Evolutionary conservation across 495 filamentous ascomycete genomes (phyloP).

Genomic region (Daldinia caldariorum): DNA sequence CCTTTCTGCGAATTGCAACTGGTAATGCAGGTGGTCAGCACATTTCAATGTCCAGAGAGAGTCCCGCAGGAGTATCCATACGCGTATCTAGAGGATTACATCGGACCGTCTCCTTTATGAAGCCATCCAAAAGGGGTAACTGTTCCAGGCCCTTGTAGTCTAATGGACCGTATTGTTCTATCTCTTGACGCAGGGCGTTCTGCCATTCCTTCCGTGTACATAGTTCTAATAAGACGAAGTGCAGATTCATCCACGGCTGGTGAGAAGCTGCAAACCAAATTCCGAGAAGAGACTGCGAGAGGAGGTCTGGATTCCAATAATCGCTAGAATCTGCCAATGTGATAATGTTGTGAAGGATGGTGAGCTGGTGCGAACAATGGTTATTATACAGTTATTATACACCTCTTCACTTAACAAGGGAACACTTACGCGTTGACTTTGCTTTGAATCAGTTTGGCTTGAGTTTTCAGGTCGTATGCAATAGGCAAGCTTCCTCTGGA

Average conservation of each 20-base stretch:
- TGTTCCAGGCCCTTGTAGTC: neutral
- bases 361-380: neutral
- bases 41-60: neutral
- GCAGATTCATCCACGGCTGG: conserved; percentile 3
- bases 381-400: neutral
- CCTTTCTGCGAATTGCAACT: conserved; percentile 2
- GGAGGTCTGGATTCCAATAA: neutral
- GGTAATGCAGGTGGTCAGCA: neutral
- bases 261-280: neutral
- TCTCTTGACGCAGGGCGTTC: neutral
- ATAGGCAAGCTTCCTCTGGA: neutral
- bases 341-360: neutral
- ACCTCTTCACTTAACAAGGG: neutral
- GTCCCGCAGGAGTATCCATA: neutral
- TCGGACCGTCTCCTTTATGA: neutral
- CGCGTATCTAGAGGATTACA: neutral
- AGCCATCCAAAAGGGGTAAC: conserved; percentile 1
- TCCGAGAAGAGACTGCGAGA: neutral
- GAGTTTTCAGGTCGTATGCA: neutral
- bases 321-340: neutral
- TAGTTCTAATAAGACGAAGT: neutral
- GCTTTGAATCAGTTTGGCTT: neutral
- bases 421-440: neutral
- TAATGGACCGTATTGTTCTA: neutral
- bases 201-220: neutral